Percentiles rank a stretch among this genome's conserved stretches.
Conservation (phyloP, 805 yeast genomes). For the Candida khao-thaluensis region DNA sequence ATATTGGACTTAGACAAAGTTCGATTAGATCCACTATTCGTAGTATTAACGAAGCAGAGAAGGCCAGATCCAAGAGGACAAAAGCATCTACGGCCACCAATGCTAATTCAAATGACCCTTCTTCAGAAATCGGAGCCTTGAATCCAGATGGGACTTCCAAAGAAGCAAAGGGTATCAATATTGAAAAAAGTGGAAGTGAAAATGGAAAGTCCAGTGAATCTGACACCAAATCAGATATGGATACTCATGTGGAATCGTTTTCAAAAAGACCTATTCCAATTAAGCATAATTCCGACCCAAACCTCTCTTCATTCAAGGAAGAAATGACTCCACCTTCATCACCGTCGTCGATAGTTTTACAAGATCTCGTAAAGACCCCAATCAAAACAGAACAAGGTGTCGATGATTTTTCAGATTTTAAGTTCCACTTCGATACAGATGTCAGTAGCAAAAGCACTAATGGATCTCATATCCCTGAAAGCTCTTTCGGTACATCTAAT, state of each 20-base stretch:
- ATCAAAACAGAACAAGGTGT: neutral
- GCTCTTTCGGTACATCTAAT: neutral
- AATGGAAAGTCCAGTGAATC: neutral
- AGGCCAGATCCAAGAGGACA: neutral
- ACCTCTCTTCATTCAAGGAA: neutral
- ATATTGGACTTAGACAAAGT: conserved; percentile 4
- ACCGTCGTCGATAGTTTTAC: conserved; percentile 2
- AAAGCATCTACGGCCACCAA: no score
- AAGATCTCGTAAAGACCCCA: neutral
- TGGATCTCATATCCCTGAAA: neutral
- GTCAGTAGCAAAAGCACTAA: neutral
- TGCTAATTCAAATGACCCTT: no score
- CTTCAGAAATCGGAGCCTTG: no score
- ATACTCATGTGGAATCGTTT: neutral
- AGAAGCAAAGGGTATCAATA: neutral
- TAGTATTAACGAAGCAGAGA: neutral
- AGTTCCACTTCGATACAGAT: conserved; percentile 3
- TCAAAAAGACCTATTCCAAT: neutral
- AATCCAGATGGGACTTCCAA: neutral
- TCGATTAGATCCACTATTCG: conserved; percentile 3
- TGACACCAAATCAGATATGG: neutral
- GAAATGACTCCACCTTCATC: conserved; percentile 2
- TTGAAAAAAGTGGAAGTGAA: neutral
- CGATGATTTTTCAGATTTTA: neutral
- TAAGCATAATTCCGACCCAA: neutral